phyloP scores from a whole-genome alignment of 1,284 basidiomycete species.

The Melampsora abietis-canadensis region DNA sequence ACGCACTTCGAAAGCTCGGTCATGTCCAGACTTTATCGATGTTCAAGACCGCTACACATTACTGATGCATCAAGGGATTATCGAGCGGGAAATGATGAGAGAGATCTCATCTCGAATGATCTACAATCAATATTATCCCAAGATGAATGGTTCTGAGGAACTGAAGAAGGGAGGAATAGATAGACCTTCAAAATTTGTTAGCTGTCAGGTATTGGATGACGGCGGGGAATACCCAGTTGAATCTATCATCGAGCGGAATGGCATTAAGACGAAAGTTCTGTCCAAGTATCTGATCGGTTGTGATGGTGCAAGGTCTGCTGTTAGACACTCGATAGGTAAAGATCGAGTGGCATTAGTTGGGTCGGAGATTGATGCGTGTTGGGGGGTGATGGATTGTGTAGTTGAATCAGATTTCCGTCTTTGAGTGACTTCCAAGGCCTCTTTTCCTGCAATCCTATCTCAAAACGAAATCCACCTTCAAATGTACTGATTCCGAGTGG shows the following conservation, averaged over 20 bases:
- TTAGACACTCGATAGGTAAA: constrained; percentile 52
- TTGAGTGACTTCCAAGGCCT: not conserved
- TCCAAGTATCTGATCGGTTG: constrained; percentile 55
- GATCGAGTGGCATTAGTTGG: constrained; percentile 53
- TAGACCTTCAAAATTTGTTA: constrained; percentile 46
- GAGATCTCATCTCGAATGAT: constrained; percentile 52
- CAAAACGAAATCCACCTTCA: too few relatives aligned
- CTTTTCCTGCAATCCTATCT: constrained; percentile 43
- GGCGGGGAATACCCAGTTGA: constrained; percentile 49
- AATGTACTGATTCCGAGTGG: not conserved
- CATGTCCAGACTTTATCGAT: constrained; percentile 56
- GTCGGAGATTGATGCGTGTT: constrained; percentile 54
- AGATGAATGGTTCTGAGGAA: not conserved
- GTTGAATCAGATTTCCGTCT: constrained; percentile 45
- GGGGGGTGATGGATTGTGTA: constrained; percentile 52
- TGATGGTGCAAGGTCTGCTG: constrained; percentile 53
- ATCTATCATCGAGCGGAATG: constrained; percentile 47
- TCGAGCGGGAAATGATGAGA: constrained; percentile 54
- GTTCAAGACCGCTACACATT: constrained; percentile 55
- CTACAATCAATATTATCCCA: not conserved
- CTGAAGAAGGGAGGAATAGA: not conserved
- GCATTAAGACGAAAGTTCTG: constrained; percentile 48
- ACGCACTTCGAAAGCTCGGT: constrained; percentile 54
- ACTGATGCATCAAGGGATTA: constrained; percentile 55
- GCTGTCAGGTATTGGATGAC: constrained; percentile 43